phyloP scores from a whole-genome alignment of 345 rosid genomes.

The Citrus sp. region DNA sequence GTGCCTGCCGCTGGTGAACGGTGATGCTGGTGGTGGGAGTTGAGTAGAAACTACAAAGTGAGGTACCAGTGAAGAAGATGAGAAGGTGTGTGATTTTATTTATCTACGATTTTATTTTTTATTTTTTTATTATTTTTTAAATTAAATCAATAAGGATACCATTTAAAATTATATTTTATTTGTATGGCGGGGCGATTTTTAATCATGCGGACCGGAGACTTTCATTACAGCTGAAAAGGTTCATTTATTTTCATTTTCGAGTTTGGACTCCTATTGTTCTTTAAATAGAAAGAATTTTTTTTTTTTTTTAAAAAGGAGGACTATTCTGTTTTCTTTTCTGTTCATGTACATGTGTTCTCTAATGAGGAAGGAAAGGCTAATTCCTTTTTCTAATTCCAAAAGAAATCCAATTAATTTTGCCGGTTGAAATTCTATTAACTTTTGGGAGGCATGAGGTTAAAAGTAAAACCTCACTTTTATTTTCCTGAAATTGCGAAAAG shows the following conservation, averaged over 20 bases:
- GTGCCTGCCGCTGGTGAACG: not conserved
- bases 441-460: not conserved
- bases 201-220: not conserved
- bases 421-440: not conserved
- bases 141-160: not conserved
- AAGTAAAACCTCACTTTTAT: no score
- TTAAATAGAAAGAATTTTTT: not conserved
- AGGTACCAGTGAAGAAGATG: conserved; percentile 5
- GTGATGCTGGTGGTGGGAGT: not conserved
- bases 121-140: not conserved
- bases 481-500: no score
- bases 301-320: not conserved
- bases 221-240: conserved; percentile 22
- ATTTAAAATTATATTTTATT: not conserved
- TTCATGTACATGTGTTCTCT: no score
- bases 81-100: conserved; percentile 30
- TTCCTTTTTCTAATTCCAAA: not conserved
- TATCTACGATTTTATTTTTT: conserved; percentile 2
- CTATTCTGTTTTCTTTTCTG: not conserved
- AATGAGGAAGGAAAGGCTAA: no score
- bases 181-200: not conserved
- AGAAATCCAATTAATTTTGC: not conserved
- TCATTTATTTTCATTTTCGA: conserved; percentile 22
- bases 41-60: not conserved
- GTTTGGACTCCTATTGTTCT: conserved; percentile 27